Evolutionary conservation across 805 yeast species (phyloP).

Genomic region (Sugiyamaella valdiviana): DNA sequence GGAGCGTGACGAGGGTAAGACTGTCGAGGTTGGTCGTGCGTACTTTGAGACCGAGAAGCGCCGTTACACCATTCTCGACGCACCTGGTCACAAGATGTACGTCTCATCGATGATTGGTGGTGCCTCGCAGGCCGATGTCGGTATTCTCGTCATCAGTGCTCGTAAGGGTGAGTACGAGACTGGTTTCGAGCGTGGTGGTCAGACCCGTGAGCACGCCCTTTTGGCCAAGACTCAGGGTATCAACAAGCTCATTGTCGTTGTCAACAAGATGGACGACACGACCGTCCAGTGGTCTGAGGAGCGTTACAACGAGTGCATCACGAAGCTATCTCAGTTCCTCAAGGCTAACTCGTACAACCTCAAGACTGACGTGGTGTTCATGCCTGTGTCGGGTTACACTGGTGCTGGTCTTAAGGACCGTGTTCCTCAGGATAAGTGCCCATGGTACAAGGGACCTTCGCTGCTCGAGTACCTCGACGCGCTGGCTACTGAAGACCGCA

Average conservation of each 20-base stretch:
- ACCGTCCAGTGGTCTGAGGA: constrained; percentile 95
- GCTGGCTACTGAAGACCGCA: constrained; percentile 77
- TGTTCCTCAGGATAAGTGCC: constrained; percentile 61
- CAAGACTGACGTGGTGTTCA: constrained; percentile 77
- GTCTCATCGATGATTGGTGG: constrained; percentile 99
- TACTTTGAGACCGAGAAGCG: constrained; percentile 96
- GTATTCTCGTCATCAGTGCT: constrained; percentile 93
- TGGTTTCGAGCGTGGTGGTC: constrained; percentile 98
- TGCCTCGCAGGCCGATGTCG: constrained; percentile 99
- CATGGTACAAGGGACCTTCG: constrained; percentile 94
- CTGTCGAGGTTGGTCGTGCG: constrained; percentile 98
- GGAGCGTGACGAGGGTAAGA: constrained; percentile 98
- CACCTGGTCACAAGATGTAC: constrained; percentile 99
- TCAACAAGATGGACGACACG: constrained; percentile 98
- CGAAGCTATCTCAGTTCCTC: constrained; percentile 69
- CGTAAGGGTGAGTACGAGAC: constrained; percentile 99
- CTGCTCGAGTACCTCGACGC: constrained; percentile 82
- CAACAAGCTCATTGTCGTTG: constrained; percentile 84
- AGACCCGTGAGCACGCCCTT: constrained; percentile 95
- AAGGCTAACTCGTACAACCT: constrained; percentile 74
- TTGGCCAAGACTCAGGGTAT: constrained; percentile 98
- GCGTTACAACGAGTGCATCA: constrained; percentile 91
- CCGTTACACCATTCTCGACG: constrained; percentile 96
- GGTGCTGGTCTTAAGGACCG: constrained; percentile 95
- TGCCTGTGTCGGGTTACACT: constrained; percentile 98